phyloP scores from a whole-genome alignment of 768 basidiomycete species.

The Flagelloscypha sp. region DNA sequence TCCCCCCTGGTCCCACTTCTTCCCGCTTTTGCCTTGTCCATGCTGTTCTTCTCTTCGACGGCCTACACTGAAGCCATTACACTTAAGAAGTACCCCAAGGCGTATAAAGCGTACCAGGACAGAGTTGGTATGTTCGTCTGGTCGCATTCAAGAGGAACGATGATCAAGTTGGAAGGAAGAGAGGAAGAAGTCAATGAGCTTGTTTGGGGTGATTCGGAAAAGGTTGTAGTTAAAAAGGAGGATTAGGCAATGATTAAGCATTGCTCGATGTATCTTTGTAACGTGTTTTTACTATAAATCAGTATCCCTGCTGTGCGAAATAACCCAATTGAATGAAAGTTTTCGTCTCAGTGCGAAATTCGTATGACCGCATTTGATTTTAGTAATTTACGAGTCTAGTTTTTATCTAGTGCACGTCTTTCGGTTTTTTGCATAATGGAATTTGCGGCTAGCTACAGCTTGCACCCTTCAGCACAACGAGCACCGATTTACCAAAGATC shows the following conservation, averaged over 20 bases:
- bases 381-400: too few species aligned
- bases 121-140: conserved; percentile 78
- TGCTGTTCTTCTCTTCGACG: conserved; percentile 74
- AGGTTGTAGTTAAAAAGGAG: conserved; percentile 17
- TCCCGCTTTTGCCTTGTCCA: conserved; percentile 55
- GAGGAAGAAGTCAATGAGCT: conserved; percentile 28
- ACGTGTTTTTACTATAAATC: too few species aligned
- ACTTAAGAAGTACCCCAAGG: conserved; percentile 57
- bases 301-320: too few species aligned
- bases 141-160: conserved; percentile 23
- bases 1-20: conserved; percentile 29
- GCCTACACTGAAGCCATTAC: conserved; percentile 77
- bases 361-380: too few species aligned
- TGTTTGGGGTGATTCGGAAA: conserved; percentile 33
- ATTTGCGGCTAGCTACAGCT: too few species aligned
- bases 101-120: conserved; percentile 63
- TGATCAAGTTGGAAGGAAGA: conserved; percentile 29
- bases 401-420: too few species aligned
- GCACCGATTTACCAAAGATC: too few species aligned
- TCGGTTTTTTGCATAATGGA: too few species aligned
- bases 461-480: too few species aligned
- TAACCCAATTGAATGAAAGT: too few species aligned
- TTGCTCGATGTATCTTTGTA: too few species aligned
- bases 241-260: conserved; percentile 13
- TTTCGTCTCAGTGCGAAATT: too few species aligned